Evolutionary conservation across 2,329 filamentous ascomycete genomes (phyloP).

Genomic region (Byssothecium circinans): DNA sequence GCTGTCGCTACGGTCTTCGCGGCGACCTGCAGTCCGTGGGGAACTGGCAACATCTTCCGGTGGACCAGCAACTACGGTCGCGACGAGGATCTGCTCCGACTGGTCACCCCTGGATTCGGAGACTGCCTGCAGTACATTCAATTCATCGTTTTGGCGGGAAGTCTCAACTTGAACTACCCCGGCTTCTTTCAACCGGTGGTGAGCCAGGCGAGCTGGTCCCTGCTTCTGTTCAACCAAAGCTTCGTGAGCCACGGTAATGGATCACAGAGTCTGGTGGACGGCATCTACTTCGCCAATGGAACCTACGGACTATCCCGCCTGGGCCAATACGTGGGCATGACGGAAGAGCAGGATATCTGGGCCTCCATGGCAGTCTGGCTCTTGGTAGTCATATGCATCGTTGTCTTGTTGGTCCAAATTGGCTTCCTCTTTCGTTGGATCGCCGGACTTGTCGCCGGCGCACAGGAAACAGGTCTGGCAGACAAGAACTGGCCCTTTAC

Average conservation of each 20-base stretch:
- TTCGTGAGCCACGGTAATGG: conserved; percentile 72
- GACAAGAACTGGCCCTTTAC: conserved; percentile 89
- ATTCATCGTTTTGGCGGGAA: conserved; percentile 85
- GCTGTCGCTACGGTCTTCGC: conserved; percentile 82
- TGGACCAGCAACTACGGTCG: conserved; percentile 99
- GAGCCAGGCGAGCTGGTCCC: conserved; percentile 85
- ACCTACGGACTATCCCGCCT: conserved; percentile 78
- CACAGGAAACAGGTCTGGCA: conserved; percentile 81
- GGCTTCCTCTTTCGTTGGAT: conserved; percentile 78
- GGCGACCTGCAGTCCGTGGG: conserved; percentile 90
- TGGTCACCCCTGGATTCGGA: conserved; percentile 94
- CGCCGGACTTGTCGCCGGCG: conserved; percentile 69
- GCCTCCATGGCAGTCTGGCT: conserved; percentile 92
- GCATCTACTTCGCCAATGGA: conserved; percentile 80
- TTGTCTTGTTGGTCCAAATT: conserved; percentile 71
- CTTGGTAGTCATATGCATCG: conserved; percentile 69
- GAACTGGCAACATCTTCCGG: conserved; percentile 82
- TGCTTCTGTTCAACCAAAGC: conserved; percentile 90
- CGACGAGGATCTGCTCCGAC: conserved; percentile 84
- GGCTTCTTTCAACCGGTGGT: conserved; percentile 92
- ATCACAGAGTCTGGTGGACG: conserved; percentile 72
- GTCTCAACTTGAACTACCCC: conserved; percentile 83
- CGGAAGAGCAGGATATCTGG: conserved; percentile 78
- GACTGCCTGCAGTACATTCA: conserved; percentile 98
- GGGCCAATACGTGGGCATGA: conserved; percentile 81